phyloP scores from a whole-genome alignment of 805 yeast species.

The Candida patagonica region DNA sequence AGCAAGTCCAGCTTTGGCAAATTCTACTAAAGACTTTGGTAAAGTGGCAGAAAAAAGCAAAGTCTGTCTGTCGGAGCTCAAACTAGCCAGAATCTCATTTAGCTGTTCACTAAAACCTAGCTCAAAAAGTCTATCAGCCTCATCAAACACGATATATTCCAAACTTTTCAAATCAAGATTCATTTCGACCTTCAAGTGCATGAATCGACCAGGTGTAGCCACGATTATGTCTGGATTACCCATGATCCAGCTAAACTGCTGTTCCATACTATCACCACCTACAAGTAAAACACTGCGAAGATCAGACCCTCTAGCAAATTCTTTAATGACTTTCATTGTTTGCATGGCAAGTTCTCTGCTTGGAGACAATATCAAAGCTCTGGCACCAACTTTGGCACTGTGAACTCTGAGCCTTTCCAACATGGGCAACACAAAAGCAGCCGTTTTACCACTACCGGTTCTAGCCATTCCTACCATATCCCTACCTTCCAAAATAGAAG shows the following conservation, averaged over 20 bases:
- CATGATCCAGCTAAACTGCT: slow-evolving; percentile 89
- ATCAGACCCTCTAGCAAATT: slow-evolving; percentile 76
- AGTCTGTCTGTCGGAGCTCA: slow-evolving; percentile 80
- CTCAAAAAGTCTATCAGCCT: slow-evolving; percentile 93
- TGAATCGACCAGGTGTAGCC: slow-evolving; percentile 96
- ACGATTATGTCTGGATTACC: slow-evolving; percentile 87
- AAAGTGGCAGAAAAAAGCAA: slow-evolving; percentile 89
- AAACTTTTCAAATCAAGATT: slow-evolving; percentile 69
- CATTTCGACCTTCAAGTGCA: slow-evolving; percentile 96
- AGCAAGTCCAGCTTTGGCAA: slow-evolving; percentile 91
- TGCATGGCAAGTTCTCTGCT: slow-evolving; percentile 95
- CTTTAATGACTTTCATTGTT: slow-evolving; percentile 80
- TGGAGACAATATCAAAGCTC: slow-evolving; percentile 87
- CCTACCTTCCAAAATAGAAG: slow-evolving; percentile 72
- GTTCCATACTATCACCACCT: slow-evolving; percentile 98
- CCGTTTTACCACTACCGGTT: slow-evolving; percentile 98
- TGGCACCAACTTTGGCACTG: slow-evolving; percentile 75
- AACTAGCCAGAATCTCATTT: slow-evolving; percentile 74
- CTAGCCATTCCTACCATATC: slow-evolving; percentile 99
- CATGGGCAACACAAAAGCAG: slow-evolving; percentile 89
- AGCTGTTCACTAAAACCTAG: slow-evolving; percentile 93
- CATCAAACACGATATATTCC: slow-evolving; percentile 91
- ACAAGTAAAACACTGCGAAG: slow-evolving; percentile 71
- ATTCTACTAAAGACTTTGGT: slow-evolving; percentile 85
- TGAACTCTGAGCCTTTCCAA: slow-evolving; percentile 77